These are phyloP conservation scores for Neurospora sp. DNA, from an alignment of 495 filamentous ascomycete species.

Conservation along the genomic window DNA sequence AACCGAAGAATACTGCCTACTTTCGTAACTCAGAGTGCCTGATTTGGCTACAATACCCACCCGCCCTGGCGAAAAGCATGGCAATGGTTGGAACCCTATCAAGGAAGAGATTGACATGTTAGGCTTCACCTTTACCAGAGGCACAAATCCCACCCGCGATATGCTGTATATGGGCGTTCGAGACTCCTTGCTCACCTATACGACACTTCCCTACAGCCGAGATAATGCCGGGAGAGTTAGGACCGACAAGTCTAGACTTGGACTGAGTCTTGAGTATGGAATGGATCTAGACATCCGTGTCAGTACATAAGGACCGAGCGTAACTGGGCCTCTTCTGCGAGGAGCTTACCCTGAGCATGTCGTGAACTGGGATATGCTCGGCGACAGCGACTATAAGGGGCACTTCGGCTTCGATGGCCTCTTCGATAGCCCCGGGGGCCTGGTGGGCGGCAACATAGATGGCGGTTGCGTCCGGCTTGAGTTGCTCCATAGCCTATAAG, in stretches of 20 bases:
- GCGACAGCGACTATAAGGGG: conserved; percentile 83
- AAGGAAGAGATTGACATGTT: not conserved
- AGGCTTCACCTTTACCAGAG: not conserved
- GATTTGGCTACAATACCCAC: conserved; percentile 83
- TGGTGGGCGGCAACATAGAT: conserved; percentile 78
- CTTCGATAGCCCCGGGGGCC: conserved; percentile 70
- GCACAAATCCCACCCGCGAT: not conserved
- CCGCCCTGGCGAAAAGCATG: conserved; percentile 62
- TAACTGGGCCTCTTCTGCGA: not conserved
- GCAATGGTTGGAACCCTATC: conserved; percentile 66
- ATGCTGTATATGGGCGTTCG: not conserved
- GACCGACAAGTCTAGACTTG: conserved; percentile 69
- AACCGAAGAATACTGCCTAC: conserved; percentile 5
- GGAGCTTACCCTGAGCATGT: conserved; percentile 61
- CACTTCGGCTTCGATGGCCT: conserved; percentile 82
- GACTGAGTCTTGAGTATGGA: conserved; percentile 73
- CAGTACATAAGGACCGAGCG: conserved; percentile 4
- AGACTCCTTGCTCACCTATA: conserved; percentile 38
- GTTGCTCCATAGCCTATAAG: conserved; percentile 55
- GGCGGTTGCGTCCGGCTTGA: conserved; percentile 76
- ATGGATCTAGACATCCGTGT: conserved; percentile 41
- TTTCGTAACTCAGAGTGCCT: conserved; percentile 78
- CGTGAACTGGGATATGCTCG: conserved; percentile 83
- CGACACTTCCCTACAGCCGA: conserved; percentile 71
- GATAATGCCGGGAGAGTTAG: conserved; percentile 84